phyloP scores from a whole-genome alignment of 805 yeast species.

The Candida endomychidarum region DNA sequence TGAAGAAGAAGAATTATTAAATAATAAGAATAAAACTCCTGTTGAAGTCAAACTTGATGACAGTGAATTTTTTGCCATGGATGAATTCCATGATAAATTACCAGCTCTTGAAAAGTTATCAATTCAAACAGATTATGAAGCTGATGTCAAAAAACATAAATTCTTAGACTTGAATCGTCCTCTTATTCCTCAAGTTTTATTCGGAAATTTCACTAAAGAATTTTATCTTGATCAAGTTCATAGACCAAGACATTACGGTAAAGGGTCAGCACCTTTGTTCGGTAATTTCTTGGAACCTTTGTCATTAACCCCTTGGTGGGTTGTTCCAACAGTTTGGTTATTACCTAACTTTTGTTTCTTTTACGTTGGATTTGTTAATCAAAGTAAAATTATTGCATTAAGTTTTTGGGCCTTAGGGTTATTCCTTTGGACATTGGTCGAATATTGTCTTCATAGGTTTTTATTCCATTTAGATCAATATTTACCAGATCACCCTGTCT shows the following conservation, averaged over 20 bases:
- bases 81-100: constrained; percentile 54
- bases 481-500: constrained; percentile 76
- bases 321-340: constrained; percentile 83
- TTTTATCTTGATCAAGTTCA: constrained; percentile 95
- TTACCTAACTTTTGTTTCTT: constrained; percentile 72
- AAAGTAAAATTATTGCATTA: constrained; percentile 46
- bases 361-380: constrained; percentile 54
- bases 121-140: constrained; percentile 73
- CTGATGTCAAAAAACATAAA: constrained; percentile 73
- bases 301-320: constrained; percentile 91
- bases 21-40: constrained; percentile 55
- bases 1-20: constrained; percentile 70
- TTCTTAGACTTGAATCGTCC: constrained; percentile 87
- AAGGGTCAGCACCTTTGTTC: constrained; percentile 93
- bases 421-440: constrained; percentile 90
- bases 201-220: constrained; percentile 75
- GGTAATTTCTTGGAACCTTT: constrained; percentile 94
- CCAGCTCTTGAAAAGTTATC: constrained; percentile 74
- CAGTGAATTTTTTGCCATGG: constrained; percentile 28
- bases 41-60: constrained; percentile 51
- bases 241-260: constrained; percentile 96
- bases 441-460: constrained; percentile 85
- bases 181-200: constrained; percentile 73
- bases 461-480: constrained; percentile 87
- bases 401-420: constrained; percentile 76